Conservation (phyloP, 1,284 basidiomycete genomes). For the Ustilago shanxiensis region DNA sequence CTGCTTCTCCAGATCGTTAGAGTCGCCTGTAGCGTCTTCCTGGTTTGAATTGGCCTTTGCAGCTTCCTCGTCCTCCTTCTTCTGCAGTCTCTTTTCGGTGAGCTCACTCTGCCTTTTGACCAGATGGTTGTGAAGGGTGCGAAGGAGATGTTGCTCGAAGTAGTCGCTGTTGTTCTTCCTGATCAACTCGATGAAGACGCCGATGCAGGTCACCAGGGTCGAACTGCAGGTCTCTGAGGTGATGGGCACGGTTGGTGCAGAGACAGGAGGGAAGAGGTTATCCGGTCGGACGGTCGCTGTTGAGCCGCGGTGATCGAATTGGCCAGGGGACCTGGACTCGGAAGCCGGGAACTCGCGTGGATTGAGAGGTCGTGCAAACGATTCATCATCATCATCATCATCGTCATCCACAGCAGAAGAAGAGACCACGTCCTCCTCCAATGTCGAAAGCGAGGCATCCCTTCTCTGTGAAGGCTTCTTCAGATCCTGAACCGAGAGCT, state of each 20-base stretch:
- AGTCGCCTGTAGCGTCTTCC: conserved; percentile 12
- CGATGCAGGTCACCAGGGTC: conserved; percentile 87
- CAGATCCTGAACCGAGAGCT: conserved; percentile 33
- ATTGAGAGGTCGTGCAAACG: conserved; percentile 51
- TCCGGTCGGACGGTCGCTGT: conserved; percentile 62
- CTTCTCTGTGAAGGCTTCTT: conserved; percentile 36
- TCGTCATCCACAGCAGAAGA: conserved; percentile 65
- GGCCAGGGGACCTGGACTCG: conserved; percentile 44
- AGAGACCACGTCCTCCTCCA: conserved; percentile 38
- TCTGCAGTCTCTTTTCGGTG: conserved; percentile 52
- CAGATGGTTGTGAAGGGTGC: conserved; percentile 88
- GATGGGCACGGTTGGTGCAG: conserved; percentile 50
- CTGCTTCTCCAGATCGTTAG: conserved; percentile 21
- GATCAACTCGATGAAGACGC: conserved; percentile 94
- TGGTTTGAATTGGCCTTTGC: conserved; percentile 15
- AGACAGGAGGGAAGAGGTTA: conserved; percentile 55
- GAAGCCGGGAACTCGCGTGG: conserved; percentile 56
- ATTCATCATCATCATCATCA: conserved; percentile 63
- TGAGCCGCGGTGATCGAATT: conserved; percentile 58
- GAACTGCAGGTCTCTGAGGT: conserved; percentile 82
- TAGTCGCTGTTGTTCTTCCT: conserved; percentile 99
- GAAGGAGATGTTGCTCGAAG: conserved; percentile 98
- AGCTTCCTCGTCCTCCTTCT: conserved; percentile 69
- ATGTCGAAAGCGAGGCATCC: conserved; percentile 22
- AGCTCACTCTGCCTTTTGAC: conserved; percentile 85